A percentile compares a stretch with the other conserved stretches of the same genome.
These are phyloP conservation scores for Penicillium freii DNA, from an alignment of 2,329 filamentous ascomycete genomes.

Conservation along the genomic window DNA sequence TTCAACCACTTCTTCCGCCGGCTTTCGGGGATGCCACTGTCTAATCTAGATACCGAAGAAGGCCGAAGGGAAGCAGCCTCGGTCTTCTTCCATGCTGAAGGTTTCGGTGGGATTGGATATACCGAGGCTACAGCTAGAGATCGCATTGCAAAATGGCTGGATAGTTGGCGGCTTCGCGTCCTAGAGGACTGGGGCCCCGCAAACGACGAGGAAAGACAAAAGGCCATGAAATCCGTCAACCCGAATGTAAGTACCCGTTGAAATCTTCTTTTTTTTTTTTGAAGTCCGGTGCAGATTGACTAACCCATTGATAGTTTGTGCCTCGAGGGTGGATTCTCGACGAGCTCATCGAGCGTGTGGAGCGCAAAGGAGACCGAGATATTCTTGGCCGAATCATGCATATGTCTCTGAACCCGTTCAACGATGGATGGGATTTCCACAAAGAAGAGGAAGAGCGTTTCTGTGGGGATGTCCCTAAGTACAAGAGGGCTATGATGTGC, in stretches of 20 bases:
- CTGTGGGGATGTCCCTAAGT: slow-evolving; percentile 78
- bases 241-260: slow-evolving; percentile 59
- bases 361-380: slow-evolving; percentile 77
- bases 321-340: slow-evolving; percentile 90
- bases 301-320: slow-evolving; percentile 59
- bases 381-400: slow-evolving; percentile 76
- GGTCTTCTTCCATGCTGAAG: slow-evolving; percentile 78
- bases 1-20: slow-evolving; percentile 93
- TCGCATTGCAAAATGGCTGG: slow-evolving; percentile 74
- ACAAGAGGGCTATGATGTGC: slow-evolving; percentile 81
- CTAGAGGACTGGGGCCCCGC: slow-evolving; percentile 71
- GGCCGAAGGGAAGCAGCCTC: slow-evolving; percentile 63
- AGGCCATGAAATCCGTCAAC: slow-evolving; percentile 80
- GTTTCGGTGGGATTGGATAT: slow-evolving; percentile 57
- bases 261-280: background rate
- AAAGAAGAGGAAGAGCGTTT: slow-evolving; percentile 75
- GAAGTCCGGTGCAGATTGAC: background rate
- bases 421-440: slow-evolving; percentile 64
- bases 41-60: slow-evolving; percentile 64
- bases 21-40: slow-evolving; percentile 63
- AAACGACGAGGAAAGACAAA: slow-evolving; percentile 62
- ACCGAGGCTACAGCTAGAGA: slow-evolving; percentile 64
- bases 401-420: slow-evolving; percentile 79
- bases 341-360: slow-evolving; percentile 84
- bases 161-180: slow-evolving; percentile 69